phyloP scores from a whole-genome alignment of 108 stramenopile species.

The Aureococcus anophagefferens region DNA sequence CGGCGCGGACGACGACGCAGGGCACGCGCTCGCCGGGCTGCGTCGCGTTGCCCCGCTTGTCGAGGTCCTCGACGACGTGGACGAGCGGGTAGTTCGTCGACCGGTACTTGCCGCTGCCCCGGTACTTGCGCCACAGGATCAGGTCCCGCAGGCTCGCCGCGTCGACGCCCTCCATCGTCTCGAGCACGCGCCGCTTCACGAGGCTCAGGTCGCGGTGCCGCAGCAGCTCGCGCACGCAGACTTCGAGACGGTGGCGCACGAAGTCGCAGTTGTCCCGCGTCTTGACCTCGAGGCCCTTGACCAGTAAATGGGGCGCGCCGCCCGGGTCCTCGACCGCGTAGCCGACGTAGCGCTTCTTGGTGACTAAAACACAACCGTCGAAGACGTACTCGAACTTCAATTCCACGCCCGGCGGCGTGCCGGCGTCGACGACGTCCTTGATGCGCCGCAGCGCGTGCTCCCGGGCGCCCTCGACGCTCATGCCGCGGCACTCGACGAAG shows the following conservation, averaged over 20 bases:
- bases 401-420: slow-evolving; percentile 79
- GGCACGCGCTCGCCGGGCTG: slow-evolving; percentile 18
- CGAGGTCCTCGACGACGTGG: neutral
- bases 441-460: slow-evolving; percentile 68
- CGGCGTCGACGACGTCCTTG: slow-evolving; percentile 64
- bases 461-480: slow-evolving; percentile 71
- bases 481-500: slow-evolving; percentile 84
- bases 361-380: slow-evolving; percentile 57
- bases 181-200: slow-evolving; percentile 11
- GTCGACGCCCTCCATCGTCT: slow-evolving; percentile 17
- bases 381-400: slow-evolving; percentile 97
- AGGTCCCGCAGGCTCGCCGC: slow-evolving; percentile 16
- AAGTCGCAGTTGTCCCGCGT: slow-evolving; percentile 32
- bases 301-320: slow-evolving; percentile 11
- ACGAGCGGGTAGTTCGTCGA: neutral
- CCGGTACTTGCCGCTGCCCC: neutral
- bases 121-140: slow-evolving; percentile 6
- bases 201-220: slow-evolving; percentile 17
- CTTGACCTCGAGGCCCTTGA: slow-evolving; percentile 40
- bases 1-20: slow-evolving; percentile 30
- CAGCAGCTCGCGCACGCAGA: slow-evolving; percentile 20
- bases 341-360: slow-evolving; percentile 51
- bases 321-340: slow-evolving; percentile 26
- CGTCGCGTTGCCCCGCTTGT: no score
- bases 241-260: slow-evolving; percentile 27